Evolutionary conservation across 331 rosid species (phyloP).

Genomic region (Pyracantha coccinea): DNA sequence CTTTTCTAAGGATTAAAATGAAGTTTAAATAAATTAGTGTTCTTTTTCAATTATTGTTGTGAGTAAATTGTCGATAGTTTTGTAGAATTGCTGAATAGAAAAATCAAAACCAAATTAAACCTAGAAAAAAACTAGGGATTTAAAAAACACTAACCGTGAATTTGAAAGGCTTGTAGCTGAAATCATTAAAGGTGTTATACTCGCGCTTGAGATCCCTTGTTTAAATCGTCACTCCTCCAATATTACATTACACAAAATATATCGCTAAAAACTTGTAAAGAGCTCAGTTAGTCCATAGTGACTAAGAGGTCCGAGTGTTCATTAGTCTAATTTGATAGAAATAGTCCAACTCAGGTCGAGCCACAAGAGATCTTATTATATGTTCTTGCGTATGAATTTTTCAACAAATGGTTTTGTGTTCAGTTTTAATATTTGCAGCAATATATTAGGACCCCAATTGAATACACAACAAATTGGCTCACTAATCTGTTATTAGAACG

Average conservation of each 20-base stretch:
- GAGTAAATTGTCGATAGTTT: background rate
- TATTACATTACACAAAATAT: no score
- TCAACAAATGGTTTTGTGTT: background rate
- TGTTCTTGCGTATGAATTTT: background rate
- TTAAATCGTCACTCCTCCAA: background rate
- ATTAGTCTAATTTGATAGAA: no score
- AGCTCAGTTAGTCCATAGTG: background rate
- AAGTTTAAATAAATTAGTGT: no score
- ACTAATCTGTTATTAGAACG: no score
- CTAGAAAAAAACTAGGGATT: background rate
- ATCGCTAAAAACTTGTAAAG: background rate
- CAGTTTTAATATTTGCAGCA: background rate
- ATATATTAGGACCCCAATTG: background rate
- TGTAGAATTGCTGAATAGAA: background rate
- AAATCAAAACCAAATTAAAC: background rate
- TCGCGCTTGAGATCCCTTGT: background rate
- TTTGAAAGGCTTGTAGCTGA: background rate
- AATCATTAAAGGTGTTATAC: background rate
- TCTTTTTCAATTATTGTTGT: background rate
- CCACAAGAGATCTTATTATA: background rate
- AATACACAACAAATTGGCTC: no score
- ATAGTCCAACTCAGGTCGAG: background rate
- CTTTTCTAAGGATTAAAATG: no score
- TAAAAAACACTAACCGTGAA: background rate
- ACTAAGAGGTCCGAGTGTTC: background rate